Evolutionary conservation across 306 rosid species (phyloP).

Genomic region (Corylus heterophylla): DNA sequence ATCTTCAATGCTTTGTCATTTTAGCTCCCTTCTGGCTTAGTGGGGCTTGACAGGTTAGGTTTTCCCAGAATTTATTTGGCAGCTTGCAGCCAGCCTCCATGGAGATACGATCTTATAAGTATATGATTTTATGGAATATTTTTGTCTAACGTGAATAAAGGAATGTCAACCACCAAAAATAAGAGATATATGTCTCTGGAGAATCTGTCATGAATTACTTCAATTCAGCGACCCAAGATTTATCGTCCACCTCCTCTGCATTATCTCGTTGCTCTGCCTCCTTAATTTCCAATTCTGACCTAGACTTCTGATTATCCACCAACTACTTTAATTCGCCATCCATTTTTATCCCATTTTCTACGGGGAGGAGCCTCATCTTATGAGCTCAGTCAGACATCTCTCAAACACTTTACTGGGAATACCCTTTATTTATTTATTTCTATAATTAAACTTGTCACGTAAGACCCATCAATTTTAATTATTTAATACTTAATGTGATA

Average conservation of each 20-base stretch:
- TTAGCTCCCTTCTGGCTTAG: not conserved
- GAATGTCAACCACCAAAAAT: not conserved
- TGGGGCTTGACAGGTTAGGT: not conserved
- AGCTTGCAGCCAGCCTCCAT: too few species aligned
- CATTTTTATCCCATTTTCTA: too few species aligned
- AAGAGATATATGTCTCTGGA: not conserved
- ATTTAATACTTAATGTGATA: too few species aligned
- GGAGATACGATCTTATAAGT: too few species aligned
- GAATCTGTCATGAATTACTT: not conserved
- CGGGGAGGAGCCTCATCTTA: too few species aligned
- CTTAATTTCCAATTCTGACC: not conserved
- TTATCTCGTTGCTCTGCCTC: not conserved
- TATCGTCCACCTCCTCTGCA: not conserved
- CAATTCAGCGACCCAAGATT: not conserved
- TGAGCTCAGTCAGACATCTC: too few species aligned
- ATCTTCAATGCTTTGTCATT: not conserved
- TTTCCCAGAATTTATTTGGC: not conserved
- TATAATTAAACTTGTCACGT: too few species aligned
- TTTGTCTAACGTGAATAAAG: not conserved
- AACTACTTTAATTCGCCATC: not conserved
- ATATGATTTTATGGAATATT: not conserved
- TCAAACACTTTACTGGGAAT: too few species aligned
- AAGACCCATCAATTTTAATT: too few species aligned
- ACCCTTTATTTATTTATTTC: too few species aligned
- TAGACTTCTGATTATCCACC: not conserved